These are phyloP conservation scores for Colletotrichum sp. DNA, from an alignment of 2,329 filamentous ascomycete species.

Conservation along the genomic window DNA sequence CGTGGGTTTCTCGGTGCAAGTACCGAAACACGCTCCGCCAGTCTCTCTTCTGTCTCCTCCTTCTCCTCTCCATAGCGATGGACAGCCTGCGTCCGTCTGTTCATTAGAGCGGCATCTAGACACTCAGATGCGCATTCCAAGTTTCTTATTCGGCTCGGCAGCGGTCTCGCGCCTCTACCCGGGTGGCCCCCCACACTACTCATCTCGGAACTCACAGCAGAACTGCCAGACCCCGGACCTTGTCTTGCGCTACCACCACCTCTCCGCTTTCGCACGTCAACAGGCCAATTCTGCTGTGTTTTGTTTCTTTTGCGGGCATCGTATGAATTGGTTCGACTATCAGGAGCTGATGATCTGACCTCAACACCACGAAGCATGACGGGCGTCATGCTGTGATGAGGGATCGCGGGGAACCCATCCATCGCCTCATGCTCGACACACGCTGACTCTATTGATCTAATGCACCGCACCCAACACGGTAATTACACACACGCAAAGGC, in stretches of 20 bases:
- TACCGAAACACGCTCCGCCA: not conserved
- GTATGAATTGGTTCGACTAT: conserved; percentile 7
- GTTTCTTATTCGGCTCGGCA: not conserved
- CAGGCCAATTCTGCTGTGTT: not conserved
- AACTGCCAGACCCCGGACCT: conserved; percentile 14
- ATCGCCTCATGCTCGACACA: not conserved
- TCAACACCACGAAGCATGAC: not conserved
- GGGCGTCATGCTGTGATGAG: conserved; percentile 1
- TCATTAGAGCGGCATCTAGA: not conserved
- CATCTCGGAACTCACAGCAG: conserved; percentile 14
- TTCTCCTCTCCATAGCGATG: not conserved
- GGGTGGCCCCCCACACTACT: conserved; percentile 2
- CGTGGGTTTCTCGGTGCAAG: not conserved
- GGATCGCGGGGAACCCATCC: not conserved
- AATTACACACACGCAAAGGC: not conserved
- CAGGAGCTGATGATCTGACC: conserved; percentile 14
- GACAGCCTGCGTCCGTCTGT: not conserved
- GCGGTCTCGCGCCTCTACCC: not conserved
- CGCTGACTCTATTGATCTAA: not conserved
- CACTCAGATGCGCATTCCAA: not conserved
- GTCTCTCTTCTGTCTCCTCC: not conserved
- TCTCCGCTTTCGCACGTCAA: conserved; percentile 18
- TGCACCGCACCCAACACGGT: not conserved
- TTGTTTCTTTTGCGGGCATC: conserved; percentile 18
- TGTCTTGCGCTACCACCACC: conserved; percentile 14